A percentile compares a stretch with the other conserved stretches of the same genome.
Conservation (phyloP, 2,329 filamentous ascomycete species). For the Didymella exigua region DNA sequence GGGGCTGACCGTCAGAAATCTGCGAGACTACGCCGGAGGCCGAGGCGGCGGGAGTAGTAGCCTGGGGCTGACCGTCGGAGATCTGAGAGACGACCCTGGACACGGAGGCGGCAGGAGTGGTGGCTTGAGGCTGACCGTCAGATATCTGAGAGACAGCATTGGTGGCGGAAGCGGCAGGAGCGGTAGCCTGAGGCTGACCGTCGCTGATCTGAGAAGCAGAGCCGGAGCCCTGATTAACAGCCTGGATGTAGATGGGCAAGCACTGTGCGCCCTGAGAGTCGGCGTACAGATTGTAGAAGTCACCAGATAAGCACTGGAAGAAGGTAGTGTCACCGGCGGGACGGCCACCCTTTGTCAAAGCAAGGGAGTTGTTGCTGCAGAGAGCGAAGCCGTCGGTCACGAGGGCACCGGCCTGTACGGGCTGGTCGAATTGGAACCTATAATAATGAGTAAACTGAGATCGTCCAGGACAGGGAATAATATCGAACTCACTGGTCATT, state of each 20-base stretch:
- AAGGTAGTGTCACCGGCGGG: slow-evolving; percentile 63
- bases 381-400: slow-evolving; percentile 75
- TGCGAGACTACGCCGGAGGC: slow-evolving; percentile 26
- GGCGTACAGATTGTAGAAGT: slow-evolving; percentile 85
- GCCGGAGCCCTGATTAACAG: slow-evolving; percentile 20
- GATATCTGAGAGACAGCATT: slow-evolving; percentile 32
- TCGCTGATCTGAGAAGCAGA: slow-evolving; percentile 31
- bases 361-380: slow-evolving; percentile 71
- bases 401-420: slow-evolving; percentile 68
- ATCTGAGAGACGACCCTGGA: slow-evolving; percentile 22
- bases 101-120: slow-evolving; percentile 11
- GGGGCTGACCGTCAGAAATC: slow-evolving; percentile 39
- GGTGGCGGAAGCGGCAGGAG: slow-evolving; percentile 12
- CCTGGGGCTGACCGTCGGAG: slow-evolving; percentile 32
- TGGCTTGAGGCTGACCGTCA: slow-evolving; percentile 35
- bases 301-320: slow-evolving; percentile 75
- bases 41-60: slow-evolving; percentile 16
- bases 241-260: slow-evolving; percentile 48
- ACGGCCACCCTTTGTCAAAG: slow-evolving; percentile 59
- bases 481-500: slow-evolving; percentile 66
- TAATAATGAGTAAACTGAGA: slow-evolving; percentile 7
- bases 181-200: slow-evolving; percentile 30
- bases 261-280: slow-evolving; percentile 72
- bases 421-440: slow-evolving; percentile 50
- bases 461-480: no score